These are phyloP conservation scores for Naganishia onofrii DNA, from an alignment of 768 basidiomycete genomes.

Conservation along the genomic window DNA sequence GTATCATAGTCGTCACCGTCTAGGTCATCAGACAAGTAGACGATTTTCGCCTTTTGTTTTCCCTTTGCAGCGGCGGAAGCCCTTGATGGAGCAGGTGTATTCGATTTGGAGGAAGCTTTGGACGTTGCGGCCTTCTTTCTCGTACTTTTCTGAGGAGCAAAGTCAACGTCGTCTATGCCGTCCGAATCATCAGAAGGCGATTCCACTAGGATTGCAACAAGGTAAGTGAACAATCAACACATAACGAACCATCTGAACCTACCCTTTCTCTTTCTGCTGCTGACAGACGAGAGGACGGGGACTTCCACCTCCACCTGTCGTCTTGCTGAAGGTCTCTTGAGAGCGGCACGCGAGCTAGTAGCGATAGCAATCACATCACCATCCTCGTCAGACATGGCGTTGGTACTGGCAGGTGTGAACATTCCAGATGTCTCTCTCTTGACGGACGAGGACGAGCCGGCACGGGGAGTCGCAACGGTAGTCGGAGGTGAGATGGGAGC, in stretches of 20 bases:
- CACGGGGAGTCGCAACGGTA: neutral
- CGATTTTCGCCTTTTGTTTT: constrained; percentile 47
- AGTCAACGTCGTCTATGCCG: neutral
- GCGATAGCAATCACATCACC: constrained; percentile 10
- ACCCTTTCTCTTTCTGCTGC: constrained; percentile 7
- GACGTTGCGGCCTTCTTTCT: constrained; percentile 9
- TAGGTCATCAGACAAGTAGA: constrained; percentile 25
- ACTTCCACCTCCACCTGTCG: constrained; percentile 15
- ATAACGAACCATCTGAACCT: neutral
- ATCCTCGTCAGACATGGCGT: constrained; percentile 2
- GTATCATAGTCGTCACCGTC: neutral
- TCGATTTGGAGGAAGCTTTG: constrained; percentile 11
- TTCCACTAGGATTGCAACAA: neutral
- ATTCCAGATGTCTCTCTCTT: constrained; percentile 6
- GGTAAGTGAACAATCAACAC: neutral
- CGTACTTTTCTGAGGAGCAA: neutral
- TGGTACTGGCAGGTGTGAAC: constrained; percentile 12
- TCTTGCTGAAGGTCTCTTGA: neutral
- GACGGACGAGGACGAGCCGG: neutral
- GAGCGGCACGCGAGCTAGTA: neutral
- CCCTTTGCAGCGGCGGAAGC: constrained; percentile 38
- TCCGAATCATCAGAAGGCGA: constrained; percentile 5
- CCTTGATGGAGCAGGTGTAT: constrained; percentile 13
- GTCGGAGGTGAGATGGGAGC: constrained; percentile 14
- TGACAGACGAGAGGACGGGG: neutral